Evolutionary conservation across 768 basidiomycete species (phyloP).

Genomic region (Pholiota conissans): DNA sequence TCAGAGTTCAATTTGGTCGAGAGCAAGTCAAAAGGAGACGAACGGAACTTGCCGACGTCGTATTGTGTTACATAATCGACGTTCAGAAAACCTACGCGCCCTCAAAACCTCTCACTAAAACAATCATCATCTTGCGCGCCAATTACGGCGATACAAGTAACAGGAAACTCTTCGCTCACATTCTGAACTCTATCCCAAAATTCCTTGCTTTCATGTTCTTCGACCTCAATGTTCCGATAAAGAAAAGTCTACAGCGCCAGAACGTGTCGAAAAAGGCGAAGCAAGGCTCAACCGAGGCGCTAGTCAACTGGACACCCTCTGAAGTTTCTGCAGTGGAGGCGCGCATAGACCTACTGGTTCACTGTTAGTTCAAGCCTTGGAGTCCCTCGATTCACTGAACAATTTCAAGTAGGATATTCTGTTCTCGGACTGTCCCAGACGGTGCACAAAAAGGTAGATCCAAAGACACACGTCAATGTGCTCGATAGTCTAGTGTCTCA

Average conservation of each 20-base stretch:
- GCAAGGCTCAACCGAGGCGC: conserved; percentile 33
- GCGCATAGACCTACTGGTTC: conserved; percentile 67
- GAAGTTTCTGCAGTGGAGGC: conserved; percentile 62
- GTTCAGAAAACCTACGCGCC: too few species aligned
- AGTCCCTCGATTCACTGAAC: conserved; percentile 10
- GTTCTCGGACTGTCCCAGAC: conserved; percentile 78
- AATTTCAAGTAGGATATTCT: conserved; percentile 77
- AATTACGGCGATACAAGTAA: too few species aligned
- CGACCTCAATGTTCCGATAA: conserved; percentile 65
- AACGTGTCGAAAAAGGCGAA: conserved; percentile 56
- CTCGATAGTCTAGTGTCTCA: conserved; percentile 60
- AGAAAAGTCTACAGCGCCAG: conserved; percentile 27
- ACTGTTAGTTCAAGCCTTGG: conserved; percentile 49
- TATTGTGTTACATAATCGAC: too few species aligned
- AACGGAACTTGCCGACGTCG: too few species aligned
- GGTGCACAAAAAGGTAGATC: conserved; percentile 69
- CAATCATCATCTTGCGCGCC: too few species aligned
- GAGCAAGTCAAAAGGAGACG: too few species aligned
- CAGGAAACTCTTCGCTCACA: too few species aligned
- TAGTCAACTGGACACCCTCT: conserved; percentile 45
- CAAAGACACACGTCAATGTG: conserved; percentile 66
- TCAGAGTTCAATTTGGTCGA: too few species aligned
- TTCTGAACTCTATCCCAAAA: too few species aligned
- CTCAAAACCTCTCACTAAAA: too few species aligned
- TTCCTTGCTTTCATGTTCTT: conserved; percentile 48